A percentile compares a stretch with the other conserved stretches of the same genome.
Evolutionary conservation across 352 stramenopile species (phyloP).

Genomic region (Globisporangium solare): DNA sequence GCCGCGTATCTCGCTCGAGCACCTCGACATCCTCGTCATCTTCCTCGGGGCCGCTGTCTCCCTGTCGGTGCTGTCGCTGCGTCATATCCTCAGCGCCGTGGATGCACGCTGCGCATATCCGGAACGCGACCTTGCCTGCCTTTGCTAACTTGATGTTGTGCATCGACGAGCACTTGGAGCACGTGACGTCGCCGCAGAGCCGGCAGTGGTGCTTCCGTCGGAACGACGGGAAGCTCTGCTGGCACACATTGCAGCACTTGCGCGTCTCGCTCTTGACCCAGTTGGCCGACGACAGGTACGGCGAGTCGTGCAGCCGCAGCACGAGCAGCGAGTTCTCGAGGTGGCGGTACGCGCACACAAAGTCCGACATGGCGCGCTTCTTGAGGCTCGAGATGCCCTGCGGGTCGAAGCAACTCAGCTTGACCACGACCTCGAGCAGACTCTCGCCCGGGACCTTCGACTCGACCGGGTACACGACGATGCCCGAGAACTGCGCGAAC

Average conservation of each 20-base stretch:
- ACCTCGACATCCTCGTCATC: constrained; percentile 12
- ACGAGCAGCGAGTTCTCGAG: constrained; percentile 52
- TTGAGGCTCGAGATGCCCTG: constrained; percentile 31
- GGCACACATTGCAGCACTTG: constrained; percentile 57
- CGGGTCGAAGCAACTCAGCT: constrained; percentile 56
- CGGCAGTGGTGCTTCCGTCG: constrained; percentile 68
- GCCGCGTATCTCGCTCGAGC: constrained; percentile 6
- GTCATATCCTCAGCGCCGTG: constrained; percentile 27
- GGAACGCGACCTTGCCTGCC: constrained; percentile 46
- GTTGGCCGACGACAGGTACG: constrained; percentile 43
- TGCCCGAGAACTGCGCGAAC: constrained; percentile 54
- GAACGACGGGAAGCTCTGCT: constrained; percentile 51
- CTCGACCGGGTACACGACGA: constrained; percentile 57
- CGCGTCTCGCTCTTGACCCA: constrained; percentile 47
- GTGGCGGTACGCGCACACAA: constrained; percentile 41
- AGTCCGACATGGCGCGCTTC: constrained; percentile 46
- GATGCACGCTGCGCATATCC: constrained; percentile 54
- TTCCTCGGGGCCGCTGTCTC: constrained; percentile 10
- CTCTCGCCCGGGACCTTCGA: constrained; percentile 28
- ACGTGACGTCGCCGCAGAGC: constrained; percentile 65
- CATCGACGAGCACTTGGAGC: constrained; percentile 64
- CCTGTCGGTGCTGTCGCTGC: constrained; percentile 14
- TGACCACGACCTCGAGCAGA: constrained; percentile 58
- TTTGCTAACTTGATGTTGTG: constrained; percentile 57
- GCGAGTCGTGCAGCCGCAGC: constrained; percentile 53